Conservation (phyloP, 2,329 filamentous ascomycete species). For the Claviceps africana region DNA sequence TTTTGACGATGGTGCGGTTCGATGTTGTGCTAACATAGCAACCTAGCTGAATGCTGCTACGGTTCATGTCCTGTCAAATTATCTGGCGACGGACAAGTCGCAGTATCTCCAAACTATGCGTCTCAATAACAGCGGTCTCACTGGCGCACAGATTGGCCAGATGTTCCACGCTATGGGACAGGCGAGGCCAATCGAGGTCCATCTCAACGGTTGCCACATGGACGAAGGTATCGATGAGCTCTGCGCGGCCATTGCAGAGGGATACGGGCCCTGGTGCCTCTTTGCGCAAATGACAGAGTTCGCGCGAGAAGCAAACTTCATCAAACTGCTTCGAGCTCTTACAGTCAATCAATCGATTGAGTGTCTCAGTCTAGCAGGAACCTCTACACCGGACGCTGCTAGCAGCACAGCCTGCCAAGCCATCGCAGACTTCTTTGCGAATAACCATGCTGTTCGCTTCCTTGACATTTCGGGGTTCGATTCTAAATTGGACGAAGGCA, state of each 20-base stretch:
- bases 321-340: slow-evolving; percentile 35
- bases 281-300: slow-evolving; percentile 47
- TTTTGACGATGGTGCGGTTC: slow-evolving; percentile 3
- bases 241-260: slow-evolving; percentile 31
- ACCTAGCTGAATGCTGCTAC: slow-evolving; percentile 35
- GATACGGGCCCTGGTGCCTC: slow-evolving; percentile 34
- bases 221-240: slow-evolving; percentile 38
- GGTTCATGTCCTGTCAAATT: slow-evolving; percentile 30
- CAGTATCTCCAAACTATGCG: slow-evolving; percentile 28
- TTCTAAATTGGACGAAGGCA: slow-evolving; percentile 43
- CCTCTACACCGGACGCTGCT: slow-evolving; percentile 32
- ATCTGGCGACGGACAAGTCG: slow-evolving; percentile 27
- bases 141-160: slow-evolving; percentile 33
- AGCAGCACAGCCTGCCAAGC: slow-evolving; percentile 33
- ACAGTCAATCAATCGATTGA: slow-evolving; percentile 35
- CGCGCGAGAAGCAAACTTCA: slow-evolving; percentile 34
- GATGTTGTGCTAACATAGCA: background rate
- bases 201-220: slow-evolving; percentile 37
- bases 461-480: slow-evolving; percentile 44
- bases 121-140: slow-evolving; percentile 39
- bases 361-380: slow-evolving; percentile 40
- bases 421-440: slow-evolving; percentile 35
- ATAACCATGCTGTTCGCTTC: slow-evolving; percentile 35
- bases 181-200: slow-evolving; percentile 32
- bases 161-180: slow-evolving; percentile 37